Evolutionary conservation across 306 rosid species (phyloP).

Genomic region (Calophaca sinica): DNA sequence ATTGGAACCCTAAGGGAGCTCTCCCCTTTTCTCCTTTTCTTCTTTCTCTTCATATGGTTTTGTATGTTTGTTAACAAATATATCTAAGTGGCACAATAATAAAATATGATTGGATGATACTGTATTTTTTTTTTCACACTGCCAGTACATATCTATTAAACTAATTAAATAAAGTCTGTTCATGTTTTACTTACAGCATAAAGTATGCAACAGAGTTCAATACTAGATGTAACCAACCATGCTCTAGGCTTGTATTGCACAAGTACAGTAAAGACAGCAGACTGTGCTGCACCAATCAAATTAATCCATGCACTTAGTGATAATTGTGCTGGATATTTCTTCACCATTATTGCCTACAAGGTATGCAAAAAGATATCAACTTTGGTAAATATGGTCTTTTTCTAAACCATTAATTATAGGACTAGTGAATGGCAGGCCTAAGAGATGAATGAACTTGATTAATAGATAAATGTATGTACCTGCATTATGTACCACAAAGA

Average conservation of each 20-base stretch:
- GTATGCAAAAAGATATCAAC: constrained; percentile 11
- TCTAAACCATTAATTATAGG: background rate
- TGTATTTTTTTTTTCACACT: no score
- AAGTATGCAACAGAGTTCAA: constrained; percentile 44
- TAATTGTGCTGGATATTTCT: constrained; percentile 60
- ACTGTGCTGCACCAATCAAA: constrained; percentile 52
- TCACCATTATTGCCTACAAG: constrained; percentile 48
- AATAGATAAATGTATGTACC: constrained; percentile 37
- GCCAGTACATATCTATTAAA: no score
- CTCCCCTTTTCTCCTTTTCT: no score
- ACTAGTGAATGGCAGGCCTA: no score
- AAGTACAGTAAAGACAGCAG: constrained; percentile 49
- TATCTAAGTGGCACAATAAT: no score
- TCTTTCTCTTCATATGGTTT: no score
- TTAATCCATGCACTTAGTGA: constrained; percentile 59
- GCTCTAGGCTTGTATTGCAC: constrained; percentile 42
- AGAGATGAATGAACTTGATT: background rate
- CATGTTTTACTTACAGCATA: background rate
- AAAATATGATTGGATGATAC: no score
- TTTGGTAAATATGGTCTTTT: background rate
- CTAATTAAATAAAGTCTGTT: no score
- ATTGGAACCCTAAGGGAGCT: no score
- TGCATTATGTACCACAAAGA: constrained; percentile 57
- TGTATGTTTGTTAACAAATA: no score
- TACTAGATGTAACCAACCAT: constrained; percentile 42